A percentile compares a stretch with the other conserved stretches of the same genome.
Evolutionary conservation across 164 flowering plant species (phyloP).

Genomic region (Tetracentron sinense): DNA sequence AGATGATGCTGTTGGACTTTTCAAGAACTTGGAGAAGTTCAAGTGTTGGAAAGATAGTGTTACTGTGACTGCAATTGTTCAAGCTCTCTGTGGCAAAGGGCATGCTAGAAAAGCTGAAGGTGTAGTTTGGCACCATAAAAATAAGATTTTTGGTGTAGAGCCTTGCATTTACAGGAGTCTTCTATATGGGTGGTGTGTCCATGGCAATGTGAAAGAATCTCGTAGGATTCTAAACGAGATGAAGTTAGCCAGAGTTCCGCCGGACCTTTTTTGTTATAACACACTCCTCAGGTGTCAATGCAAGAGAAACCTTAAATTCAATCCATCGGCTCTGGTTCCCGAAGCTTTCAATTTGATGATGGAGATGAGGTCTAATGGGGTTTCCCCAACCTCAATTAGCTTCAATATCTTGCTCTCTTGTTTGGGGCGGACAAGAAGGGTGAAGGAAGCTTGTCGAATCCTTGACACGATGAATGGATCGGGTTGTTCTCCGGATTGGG

Average conservation of each 20-base stretch:
- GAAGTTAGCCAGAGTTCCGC: constrained; percentile 42
- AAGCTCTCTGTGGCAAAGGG: constrained; percentile 64
- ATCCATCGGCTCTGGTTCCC: constrained; percentile 71
- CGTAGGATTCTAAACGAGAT: constrained; percentile 53
- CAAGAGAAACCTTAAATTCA: constrained; percentile 44
- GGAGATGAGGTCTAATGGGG: constrained; percentile 59
- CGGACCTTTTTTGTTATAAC: constrained; percentile 54
- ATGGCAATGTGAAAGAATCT: constrained; percentile 58
- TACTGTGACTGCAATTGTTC: constrained; percentile 49
- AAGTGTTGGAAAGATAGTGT: constrained; percentile 45
- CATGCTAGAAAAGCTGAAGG: constrained; percentile 70
- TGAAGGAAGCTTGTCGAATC: constrained; percentile 52
- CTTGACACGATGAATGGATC: constrained; percentile 48
- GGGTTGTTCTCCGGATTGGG: constrained; percentile 63
- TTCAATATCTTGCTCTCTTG: constrained; percentile 73
- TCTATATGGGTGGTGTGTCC: constrained; percentile 60
- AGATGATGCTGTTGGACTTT: constrained; percentile 68
- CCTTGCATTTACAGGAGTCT: constrained; percentile 44
- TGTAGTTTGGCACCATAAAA: constrained; percentile 54
- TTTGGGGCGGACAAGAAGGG: constrained; percentile 63
- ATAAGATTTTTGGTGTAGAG: constrained; percentile 40
- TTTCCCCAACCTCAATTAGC: constrained; percentile 45
- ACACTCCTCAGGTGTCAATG: constrained; percentile 63
- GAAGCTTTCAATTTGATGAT: constrained; percentile 59
- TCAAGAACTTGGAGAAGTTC: constrained; percentile 65